Base-by-base conservation (phyloP, 139 green algal species). In the Coccomyxa sp. region DNA sequence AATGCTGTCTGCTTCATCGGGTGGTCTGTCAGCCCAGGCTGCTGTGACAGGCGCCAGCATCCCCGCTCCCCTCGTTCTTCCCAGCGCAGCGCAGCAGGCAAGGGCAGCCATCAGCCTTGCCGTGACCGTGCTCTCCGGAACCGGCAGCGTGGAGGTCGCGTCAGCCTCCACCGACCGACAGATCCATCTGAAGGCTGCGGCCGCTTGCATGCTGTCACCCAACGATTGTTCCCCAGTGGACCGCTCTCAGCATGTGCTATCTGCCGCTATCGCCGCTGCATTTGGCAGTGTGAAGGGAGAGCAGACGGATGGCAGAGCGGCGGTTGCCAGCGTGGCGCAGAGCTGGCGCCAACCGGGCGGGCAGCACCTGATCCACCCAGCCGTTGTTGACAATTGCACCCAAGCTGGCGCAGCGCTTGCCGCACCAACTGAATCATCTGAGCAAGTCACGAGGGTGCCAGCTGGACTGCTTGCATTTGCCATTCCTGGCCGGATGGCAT, bases 11-110 rank as follows among this genome's bases (percentile, higher is more conserved):
- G 81, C 80, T 38, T 17, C 58, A 71, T 71, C 63, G 38, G 38
- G 38, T 7, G 38, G 38, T 7, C 38, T 51, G 38, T 51, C 38
- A 51, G 38, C 38, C 38, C 38, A 51, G 67, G 23, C 67, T 58
- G 58, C 71, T 0, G 75, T 95, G 18, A 67, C 81, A 0, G 83
- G 82, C 1, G 84, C 92, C 0, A 67, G 67, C 11, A 93, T 95
- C 76, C 45, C 28, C 15, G 85, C 88, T 23, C 89, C 91, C 13
- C 81, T 93, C 58, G 28, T 88, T 13, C 80, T 93, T 45, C 74
- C 84, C 12, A 13, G 45, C 0, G 1, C 28, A 82, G 78, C 31
- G 17, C 45, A 82, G 30, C 57, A 51, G 38, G 3, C 38, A 51
- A 51, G 7, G 38, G 38, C 38, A 51, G 3, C 38, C 38, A 3